Evolutionary conservation across 129 eudicot species (phyloP), one percentile per base, ranked within the genome.

Genomic region (Deinandra increscens): DNA sequence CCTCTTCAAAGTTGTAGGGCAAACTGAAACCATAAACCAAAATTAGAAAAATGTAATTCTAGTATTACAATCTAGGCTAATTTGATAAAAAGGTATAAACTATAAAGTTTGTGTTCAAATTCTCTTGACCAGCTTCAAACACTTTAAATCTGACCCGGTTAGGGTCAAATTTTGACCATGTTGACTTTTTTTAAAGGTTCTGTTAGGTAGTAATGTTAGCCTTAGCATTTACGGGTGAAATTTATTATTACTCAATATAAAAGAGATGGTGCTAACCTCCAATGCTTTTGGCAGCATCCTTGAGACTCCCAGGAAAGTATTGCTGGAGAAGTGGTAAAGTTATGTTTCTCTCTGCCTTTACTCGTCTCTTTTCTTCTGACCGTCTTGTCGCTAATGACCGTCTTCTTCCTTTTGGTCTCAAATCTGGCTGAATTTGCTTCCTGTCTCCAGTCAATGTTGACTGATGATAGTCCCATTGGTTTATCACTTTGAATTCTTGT

Each of bases 1-100:
- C 72, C 88, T 80, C 79, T 86, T 86, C 82, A 86, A 66, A n/a
- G 91, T 86, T 3, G 91, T 86, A 0, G 91, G 88, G 68, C 88
- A 86, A 80, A 86, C 75, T 73, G 75, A 49, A 71, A 79, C 50
- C 74, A 37, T 14, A 46, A 12, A 63, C 34, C 64, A 29, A 60
- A 73, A 60, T 15, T 50, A 56, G 33, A 58, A 29, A 58, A 11
- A 5, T 29, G n/a, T 46, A 14, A 4, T 46, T 46, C 13, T 9
- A 46, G 6, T 12, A 44, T 44, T 44, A 44, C 4, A 44, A 12
- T 12, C 5, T 44, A 44, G n/a, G 49, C 15, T 44, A 44, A 44
- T 44, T 44, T 6, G 20, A 46, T 46, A 14, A 46, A n/a, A 46
- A 46, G 19, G 53, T n/a, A 46, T 4, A 5, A 13, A n/a, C 19